A percentile compares a stretch with the other conserved stretches of the same genome.
Conservation (phyloP, 257 asterid genomes). For the Salvia hispanica region DNA sequence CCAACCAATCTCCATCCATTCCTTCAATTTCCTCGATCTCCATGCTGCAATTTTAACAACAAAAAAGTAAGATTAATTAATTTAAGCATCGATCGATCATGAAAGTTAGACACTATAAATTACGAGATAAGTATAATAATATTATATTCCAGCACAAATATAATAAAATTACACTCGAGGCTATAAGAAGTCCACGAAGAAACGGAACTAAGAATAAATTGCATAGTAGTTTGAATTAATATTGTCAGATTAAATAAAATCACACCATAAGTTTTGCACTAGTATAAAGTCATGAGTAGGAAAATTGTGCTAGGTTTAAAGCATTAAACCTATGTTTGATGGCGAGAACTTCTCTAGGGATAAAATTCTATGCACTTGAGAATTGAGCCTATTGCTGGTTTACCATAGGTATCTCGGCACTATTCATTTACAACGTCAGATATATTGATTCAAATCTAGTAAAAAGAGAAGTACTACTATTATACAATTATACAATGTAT, state of each 20-base stretch:
- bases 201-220: neutral
- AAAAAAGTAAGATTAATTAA: too few relatives aligned
- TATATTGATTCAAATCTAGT: too few relatives aligned
- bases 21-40: slow-evolving; percentile 67
- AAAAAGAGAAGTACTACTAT: too few relatives aligned
- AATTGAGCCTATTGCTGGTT: too few relatives aligned
- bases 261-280: neutral
- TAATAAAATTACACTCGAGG: neutral
- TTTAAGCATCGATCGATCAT: too few relatives aligned
- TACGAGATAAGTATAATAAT: neutral
- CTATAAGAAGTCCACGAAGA: too few relatives aligned
- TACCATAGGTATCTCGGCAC: too few relatives aligned
- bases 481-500: too few relatives aligned
- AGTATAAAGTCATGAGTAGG: neutral
- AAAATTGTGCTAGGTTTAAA: neutral
- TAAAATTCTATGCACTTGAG: too few relatives aligned
- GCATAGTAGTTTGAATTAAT: neutral
- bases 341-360: too few relatives aligned
- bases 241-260: neutral
- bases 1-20: slow-evolving; percentile 87
- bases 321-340: too few relatives aligned
- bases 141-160: neutral
- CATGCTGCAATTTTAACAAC: slow-evolving; percentile 20
- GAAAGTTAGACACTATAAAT: neutral
- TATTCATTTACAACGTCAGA: too few relatives aligned